Base-by-base conservation (phyloP, 169 alveolate species). In the Cardiosporidium cionae region DNA sequence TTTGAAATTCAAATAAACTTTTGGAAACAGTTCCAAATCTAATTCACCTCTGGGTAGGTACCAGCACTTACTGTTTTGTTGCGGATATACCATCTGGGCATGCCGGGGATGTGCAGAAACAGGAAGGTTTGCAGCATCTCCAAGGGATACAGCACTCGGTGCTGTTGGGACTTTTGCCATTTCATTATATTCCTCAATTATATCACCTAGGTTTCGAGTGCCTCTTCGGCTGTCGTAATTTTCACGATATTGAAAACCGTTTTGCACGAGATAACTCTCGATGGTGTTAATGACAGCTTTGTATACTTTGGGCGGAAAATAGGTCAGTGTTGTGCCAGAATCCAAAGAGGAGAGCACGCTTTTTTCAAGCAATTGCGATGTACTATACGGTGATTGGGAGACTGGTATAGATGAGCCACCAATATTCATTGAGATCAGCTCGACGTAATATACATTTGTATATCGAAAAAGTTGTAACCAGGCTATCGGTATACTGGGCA, bases 241-340 rank as follows among this genome's bases (percentile, higher is more conserved):
- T 44, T n/a, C n/a, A 44, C 16, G n/a, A n/a, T 44, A 16, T 44
- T 44, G 16, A 44, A 16, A 44, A 16, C 27, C 58, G 74, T 68
- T 35, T 35, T 27, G 62, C 0, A 35, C 37, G 29, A 68, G 31
- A 25, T n/a, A n/a, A 36, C 66, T 33, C 32, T 79, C 81, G 27
- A 82, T 74, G 1, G 76, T 72, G 16, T 52, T 67, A 0, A 82
- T 65, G n/a, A 82, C 70, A 33, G 66, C 74, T 31, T 25, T 66
- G 68, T 78, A 82, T n/a, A 82, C 65, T 27, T 64, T 53, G 9
- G 65, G 73, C 44, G 88, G 88, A 52, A 82, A 82, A 65, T 82
- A 82, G 58, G 84, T 75, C 68, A 82, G 58, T 1, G 88, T 82
- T 28, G 88, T 80, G 16, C 88, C 88, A 32, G 86, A 78, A 52